These are phyloP conservation scores for Mycocentrospora acerina DNA, from an alignment of 2,329 filamentous ascomycete genomes.

Conservation along the genomic window DNA sequence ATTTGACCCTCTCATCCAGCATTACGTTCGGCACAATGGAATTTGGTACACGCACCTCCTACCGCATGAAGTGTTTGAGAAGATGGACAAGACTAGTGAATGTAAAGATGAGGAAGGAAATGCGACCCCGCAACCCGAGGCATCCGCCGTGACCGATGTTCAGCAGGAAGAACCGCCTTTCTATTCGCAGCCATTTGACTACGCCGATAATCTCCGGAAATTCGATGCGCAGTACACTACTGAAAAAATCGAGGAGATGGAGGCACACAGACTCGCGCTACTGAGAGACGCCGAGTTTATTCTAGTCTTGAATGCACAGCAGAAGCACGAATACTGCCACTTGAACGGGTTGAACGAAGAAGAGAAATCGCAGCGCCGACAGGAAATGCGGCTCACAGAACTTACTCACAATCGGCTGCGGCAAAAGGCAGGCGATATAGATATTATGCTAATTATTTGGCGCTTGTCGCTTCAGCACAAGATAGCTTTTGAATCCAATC, in stretches of 20 bases:
- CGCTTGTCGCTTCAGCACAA: slow-evolving; percentile 22
- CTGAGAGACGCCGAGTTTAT: slow-evolving; percentile 26
- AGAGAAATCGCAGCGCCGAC: slow-evolving; percentile 15
- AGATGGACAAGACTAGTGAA: slow-evolving; percentile 17
- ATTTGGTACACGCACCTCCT: slow-evolving; percentile 26
- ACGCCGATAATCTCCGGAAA: slow-evolving; percentile 17
- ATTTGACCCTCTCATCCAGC: slow-evolving; percentile 26
- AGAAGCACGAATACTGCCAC: slow-evolving; percentile 25
- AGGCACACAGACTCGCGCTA: slow-evolving; percentile 14
- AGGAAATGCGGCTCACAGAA: slow-evolving; percentile 24
- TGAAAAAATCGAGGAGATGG: slow-evolving; percentile 12
- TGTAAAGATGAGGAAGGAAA: too few species aligned
- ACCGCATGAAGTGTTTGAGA: slow-evolving; percentile 16
- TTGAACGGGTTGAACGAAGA: slow-evolving; percentile 9
- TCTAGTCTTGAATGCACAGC: slow-evolving; percentile 15
- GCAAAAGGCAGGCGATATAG: slow-evolving; percentile 16
- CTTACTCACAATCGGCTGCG: slow-evolving; percentile 19
- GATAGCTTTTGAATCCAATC: slow-evolving; percentile 10
- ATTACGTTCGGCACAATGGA: slow-evolving; percentile 28
- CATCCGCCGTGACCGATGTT: too few species aligned
- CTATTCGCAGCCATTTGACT: slow-evolving; percentile 23
- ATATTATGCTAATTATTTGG: slow-evolving; percentile 18
- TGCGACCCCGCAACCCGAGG: too few species aligned
- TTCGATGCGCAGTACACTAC: slow-evolving; percentile 14
- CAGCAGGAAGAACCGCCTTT: slow-evolving; percentile 12